These are phyloP conservation scores for Cladosporium sp. DNA, from an alignment of 2,329 filamentous ascomycete species.

Conservation along the genomic window DNA sequence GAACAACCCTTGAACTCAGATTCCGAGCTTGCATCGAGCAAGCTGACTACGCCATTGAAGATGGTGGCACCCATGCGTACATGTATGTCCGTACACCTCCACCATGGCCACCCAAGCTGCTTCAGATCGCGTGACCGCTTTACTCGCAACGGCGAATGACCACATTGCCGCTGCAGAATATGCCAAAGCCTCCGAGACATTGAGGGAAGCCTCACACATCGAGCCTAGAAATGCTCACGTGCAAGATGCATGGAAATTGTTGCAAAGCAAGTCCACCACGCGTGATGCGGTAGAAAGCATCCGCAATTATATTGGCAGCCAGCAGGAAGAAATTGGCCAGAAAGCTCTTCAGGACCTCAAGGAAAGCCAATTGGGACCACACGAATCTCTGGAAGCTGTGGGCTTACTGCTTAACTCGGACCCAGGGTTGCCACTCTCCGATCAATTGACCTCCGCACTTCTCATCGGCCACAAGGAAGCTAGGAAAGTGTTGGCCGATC, in stretches of 20 bases:
- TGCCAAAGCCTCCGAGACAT: conserved; percentile 36
- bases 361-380: conserved; percentile 30
- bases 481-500: conserved; percentile 36
- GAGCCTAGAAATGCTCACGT: conserved; percentile 39
- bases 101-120: background rate
- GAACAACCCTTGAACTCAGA: background rate
- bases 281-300: conserved; percentile 21
- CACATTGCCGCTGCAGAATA: conserved; percentile 27
- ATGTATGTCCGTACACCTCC: background rate
- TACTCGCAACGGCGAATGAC: conserved; percentile 24
- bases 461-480: conserved; percentile 31
- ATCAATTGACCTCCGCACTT: conserved; percentile 36
- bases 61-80: background rate
- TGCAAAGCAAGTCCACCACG: conserved; percentile 30
- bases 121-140: conserved; percentile 19
- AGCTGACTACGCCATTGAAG: background rate
- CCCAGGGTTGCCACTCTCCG: conserved; percentile 29
- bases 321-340: conserved; percentile 38
- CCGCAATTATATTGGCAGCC: conserved; percentile 22
- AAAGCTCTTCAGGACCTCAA: conserved; percentile 31
- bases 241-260: conserved; percentile 37
- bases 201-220: conserved; percentile 43
- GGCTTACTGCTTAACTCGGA: conserved; percentile 39
- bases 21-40: background rate
- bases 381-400: conserved; percentile 38